Evolutionary conservation across 2,329 filamentous ascomycete genomes (phyloP).

Genomic region (Fusarium pseudonygamai): DNA sequence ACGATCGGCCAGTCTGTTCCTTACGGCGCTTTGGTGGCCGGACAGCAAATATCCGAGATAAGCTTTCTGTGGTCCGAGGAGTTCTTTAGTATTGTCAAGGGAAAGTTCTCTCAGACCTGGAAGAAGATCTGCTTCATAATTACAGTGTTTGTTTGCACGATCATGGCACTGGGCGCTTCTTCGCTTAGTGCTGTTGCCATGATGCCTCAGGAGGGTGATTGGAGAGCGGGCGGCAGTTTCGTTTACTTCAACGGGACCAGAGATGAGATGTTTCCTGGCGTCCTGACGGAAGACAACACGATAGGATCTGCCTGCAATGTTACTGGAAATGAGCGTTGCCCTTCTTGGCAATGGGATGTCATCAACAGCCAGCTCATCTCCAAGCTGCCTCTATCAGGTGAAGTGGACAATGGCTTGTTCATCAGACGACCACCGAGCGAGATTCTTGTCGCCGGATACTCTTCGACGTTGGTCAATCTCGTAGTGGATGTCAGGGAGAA

Average conservation of each 20-base stretch:
- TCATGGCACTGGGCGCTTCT: constrained; percentile 31
- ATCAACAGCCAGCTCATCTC: constrained; percentile 31
- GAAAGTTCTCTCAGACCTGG: constrained; percentile 29
- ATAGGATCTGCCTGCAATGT: constrained; percentile 8
- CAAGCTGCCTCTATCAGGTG: constrained; percentile 20
- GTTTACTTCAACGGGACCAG: constrained; percentile 28
- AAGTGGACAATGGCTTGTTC: constrained; percentile 24
- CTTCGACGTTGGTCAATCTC: constrained; percentile 16
- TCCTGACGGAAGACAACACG: constrained; percentile 14
- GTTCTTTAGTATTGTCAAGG: constrained; percentile 27
- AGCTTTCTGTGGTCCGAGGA: constrained; percentile 37
- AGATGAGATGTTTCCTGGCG: constrained; percentile 17
- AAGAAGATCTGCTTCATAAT: constrained; percentile 31
- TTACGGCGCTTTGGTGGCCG: constrained; percentile 31
- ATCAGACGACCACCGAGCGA: constrained; percentile 21
- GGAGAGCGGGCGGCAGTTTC: constrained; percentile 30
- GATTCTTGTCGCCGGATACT: constrained; percentile 18
- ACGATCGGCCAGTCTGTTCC: constrained; percentile 29
- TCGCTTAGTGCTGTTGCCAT: constrained; percentile 36
- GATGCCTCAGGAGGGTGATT: constrained; percentile 36
- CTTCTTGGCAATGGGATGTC: constrained; percentile 37
- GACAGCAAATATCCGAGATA: constrained; percentile 33
- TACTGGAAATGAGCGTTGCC: constrained; percentile 25
- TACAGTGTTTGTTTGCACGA: constrained; percentile 19
- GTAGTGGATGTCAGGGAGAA: constrained; percentile 29